Conservation (phyloP, 2,329 filamentous ascomycete genomes). For the Whalleya microplaca region DNA sequence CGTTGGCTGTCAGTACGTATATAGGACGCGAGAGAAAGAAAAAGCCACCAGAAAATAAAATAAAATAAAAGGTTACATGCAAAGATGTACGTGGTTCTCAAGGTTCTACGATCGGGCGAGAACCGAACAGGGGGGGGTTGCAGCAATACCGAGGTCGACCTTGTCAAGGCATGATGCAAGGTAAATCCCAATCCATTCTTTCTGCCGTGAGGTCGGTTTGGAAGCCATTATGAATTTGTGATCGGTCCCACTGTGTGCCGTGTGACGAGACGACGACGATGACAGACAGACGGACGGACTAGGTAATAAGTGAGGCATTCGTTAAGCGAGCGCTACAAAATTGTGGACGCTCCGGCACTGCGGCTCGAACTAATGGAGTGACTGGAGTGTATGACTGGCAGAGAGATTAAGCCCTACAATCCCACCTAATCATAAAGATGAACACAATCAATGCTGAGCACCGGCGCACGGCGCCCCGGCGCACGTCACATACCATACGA, state of each 20-base stretch:
- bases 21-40: too few species aligned
- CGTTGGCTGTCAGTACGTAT: too few species aligned
- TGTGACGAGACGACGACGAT: neutral
- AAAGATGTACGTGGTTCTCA: conserved; percentile 16
- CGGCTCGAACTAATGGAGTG: neutral
- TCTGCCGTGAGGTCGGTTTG: neutral
- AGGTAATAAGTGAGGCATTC: neutral
- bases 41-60: neutral
- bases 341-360: neutral
- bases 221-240: neutral
- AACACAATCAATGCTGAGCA: too few species aligned
- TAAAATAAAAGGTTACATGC: neutral
- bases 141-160: neutral
- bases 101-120: conserved; percentile 24
- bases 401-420: neutral
- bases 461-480: too few species aligned
- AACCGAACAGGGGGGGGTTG: conserved; percentile 10
- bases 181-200: conserved; percentile 14
- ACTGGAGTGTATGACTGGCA: neutral
- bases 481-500: too few species aligned
- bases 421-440: too few species aligned
- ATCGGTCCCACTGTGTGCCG: neutral
- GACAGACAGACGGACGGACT: neutral
- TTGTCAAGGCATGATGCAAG: conserved; percentile 15
- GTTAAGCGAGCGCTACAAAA: neutral